Evolutionary conservation across 352 stramenopile species (phyloP), one percentile per base, ranked within the genome.

Genomic region (Globisporangium splendens): DNA sequence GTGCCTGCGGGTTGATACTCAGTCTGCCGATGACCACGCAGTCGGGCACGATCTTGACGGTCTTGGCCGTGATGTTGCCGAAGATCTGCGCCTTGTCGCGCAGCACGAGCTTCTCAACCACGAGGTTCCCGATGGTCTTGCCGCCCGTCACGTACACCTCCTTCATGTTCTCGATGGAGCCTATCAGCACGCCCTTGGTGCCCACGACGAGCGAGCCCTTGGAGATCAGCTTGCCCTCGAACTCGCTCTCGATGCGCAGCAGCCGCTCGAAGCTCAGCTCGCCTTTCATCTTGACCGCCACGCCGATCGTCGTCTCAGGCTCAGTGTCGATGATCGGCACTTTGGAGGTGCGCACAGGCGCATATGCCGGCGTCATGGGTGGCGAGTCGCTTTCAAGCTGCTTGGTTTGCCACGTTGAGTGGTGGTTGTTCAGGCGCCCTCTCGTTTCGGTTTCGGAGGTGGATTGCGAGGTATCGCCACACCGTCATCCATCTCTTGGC

Each of bases 61-160:
- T 91, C 68, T 95, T 94, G 61, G 86, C 89, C 5, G 85, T 95
- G 61, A 96, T 90, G 65, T 96, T 93, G 52, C 89, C 89, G 58
- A 95, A 95, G 2, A 96, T 74, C 53, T 91, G 76, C 15, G 83
- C 88, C 61, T 93, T 91, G 72, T 93, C 83, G 15, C 88, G 74
- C 51, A 97, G 62, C 18, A 93, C 73, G 31, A 97, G 78, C 64
- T 87, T 85, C 47, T 95, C 85, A 1, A 94, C 89, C 42, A 66
- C 63, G 64, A 97, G 78, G 60, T 96, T 95, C 57, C 89, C 89
- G 21, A 96, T 62, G 63, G 96, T 83, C 59, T 88, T 88, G 39
- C 89, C 88, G 54, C 89, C 86, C 7, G 86, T 86, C 33, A 96
- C 62, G 56, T 96, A 84, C 53, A 96, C 83, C 61, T 92, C 79